Conservation (phyloP, 495 filamentous ascomycete species). For the Penicillium paxilli region DNA sequence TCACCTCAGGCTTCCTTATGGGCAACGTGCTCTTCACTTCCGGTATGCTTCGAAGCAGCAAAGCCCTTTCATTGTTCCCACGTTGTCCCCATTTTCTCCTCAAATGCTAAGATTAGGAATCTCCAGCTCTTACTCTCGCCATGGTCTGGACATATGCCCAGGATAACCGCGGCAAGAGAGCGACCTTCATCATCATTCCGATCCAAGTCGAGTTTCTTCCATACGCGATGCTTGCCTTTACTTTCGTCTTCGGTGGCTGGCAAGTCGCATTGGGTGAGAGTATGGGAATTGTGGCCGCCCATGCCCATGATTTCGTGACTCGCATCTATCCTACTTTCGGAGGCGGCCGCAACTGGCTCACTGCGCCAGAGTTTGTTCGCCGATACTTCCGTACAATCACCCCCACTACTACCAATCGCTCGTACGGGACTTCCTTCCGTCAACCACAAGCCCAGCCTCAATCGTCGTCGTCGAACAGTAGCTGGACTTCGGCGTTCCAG, state of each 20-base stretch:
- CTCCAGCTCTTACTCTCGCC: conserved; percentile 67
- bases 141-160: conserved; percentile 79
- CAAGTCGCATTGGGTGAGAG: conserved; percentile 51
- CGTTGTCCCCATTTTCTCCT: neutral
- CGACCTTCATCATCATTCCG: conserved; percentile 71
- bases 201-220: conserved; percentile 76
- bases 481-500: conserved; percentile 34
- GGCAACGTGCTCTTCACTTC: conserved; percentile 55
- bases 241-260: conserved; percentile 58
- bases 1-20: conserved; percentile 50
- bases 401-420: conserved; percentile 29
- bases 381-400: conserved; percentile 55
- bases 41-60: conserved; percentile 38
- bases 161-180: conserved; percentile 71
- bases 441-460: conserved; percentile 19
- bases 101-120: neutral
- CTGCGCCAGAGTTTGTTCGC: conserved; percentile 66
- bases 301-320: conserved; percentile 82
- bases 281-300: conserved; percentile 76
- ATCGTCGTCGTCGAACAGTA: conserved; percentile 28
- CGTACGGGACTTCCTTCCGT: conserved; percentile 61
- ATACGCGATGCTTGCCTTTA: conserved; percentile 69
- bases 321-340: conserved; percentile 82
- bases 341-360: conserved; percentile 68
- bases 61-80: neutral